Percentiles rank a stretch among this genome's conserved stretches.
phyloP scores from a whole-genome alignment of 1,139 yeast genomes.

The Blastobotrys malaysiensis region DNA sequence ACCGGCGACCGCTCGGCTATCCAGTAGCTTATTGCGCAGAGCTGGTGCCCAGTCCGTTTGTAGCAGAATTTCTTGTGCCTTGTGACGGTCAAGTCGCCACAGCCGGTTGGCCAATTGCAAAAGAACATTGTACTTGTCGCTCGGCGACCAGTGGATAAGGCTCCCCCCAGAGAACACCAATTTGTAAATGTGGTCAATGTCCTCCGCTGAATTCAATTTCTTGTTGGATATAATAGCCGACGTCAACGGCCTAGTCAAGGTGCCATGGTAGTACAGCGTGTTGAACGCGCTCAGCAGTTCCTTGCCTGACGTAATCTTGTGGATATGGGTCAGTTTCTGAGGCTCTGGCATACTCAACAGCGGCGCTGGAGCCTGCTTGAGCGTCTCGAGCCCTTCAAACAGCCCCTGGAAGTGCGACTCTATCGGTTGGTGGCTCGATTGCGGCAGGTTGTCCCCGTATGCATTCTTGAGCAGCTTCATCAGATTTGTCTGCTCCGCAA shows the following conservation, averaged over 20 bases:
- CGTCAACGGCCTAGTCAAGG: slow-evolving; percentile 19
- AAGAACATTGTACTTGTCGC: slow-evolving; percentile 22
- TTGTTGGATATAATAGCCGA: slow-evolving; percentile 19
- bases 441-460: slow-evolving; percentile 18
- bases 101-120: slow-evolving; percentile 25
- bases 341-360: slow-evolving; percentile 8
- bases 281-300: slow-evolving; percentile 19
- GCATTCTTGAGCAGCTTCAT: slow-evolving; percentile 18
- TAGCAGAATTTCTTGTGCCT: slow-evolving; percentile 19
- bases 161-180: slow-evolving; percentile 21
- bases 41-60: slow-evolving; percentile 22
- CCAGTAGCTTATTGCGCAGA: slow-evolving; percentile 13
- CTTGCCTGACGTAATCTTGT: slow-evolving; percentile 9
- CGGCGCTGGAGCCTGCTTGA: slow-evolving; percentile 8
- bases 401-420: slow-evolving; percentile 26
- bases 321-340: not conserved
- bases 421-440: slow-evolving; percentile 20
- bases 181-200: slow-evolving; percentile 20
- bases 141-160: slow-evolving; percentile 21
- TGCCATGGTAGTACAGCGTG: slow-evolving; percentile 24
- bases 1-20: slow-evolving; percentile 14
- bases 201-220: slow-evolving; percentile 9
- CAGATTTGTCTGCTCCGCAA: slow-evolving; percentile 20
- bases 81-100: slow-evolving; percentile 19
- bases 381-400: slow-evolving; percentile 24